A percentile compares a stretch with the other conserved stretches of the same genome.
These are phyloP conservation scores for Shiraia bambusicola DNA, from an alignment of 2,329 filamentous ascomycete genomes.

Conservation along the genomic window DNA sequence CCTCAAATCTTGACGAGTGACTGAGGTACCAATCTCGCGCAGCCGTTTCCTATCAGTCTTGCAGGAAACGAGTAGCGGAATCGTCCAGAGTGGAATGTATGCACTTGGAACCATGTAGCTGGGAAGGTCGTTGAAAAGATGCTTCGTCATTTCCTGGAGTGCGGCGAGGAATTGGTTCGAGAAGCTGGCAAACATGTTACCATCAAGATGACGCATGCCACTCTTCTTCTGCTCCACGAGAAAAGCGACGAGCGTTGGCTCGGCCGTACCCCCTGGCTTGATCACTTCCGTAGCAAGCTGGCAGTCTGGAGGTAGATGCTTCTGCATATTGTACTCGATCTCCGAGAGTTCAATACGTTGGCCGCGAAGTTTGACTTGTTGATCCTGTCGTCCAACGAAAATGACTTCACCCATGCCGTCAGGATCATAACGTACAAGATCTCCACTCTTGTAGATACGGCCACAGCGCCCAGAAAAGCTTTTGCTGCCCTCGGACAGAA, in stretches of 20 bases:
- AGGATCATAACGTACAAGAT: slow-evolving; percentile 53
- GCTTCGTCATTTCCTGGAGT: slow-evolving; percentile 31
- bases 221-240: slow-evolving; percentile 34
- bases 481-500: slow-evolving; percentile 62
- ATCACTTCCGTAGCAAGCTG: slow-evolving; percentile 55
- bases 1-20: slow-evolving; percentile 36
- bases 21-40: slow-evolving; percentile 34
- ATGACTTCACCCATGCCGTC: slow-evolving; percentile 39
- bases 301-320: slow-evolving; percentile 42
- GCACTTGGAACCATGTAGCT: slow-evolving; percentile 41
- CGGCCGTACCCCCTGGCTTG: slow-evolving; percentile 36
- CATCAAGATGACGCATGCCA: slow-evolving; percentile 33
- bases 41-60: slow-evolving; percentile 42
- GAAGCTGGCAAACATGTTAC: slow-evolving; percentile 34
- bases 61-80: slow-evolving; percentile 39
- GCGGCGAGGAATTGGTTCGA: slow-evolving; percentile 33
- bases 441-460: slow-evolving; percentile 37
- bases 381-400: slow-evolving; percentile 42
- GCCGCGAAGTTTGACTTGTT: slow-evolving; percentile 46
- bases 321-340: slow-evolving; percentile 44
- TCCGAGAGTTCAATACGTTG: slow-evolving; percentile 44
- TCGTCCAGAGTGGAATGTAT: slow-evolving; percentile 40
- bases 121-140: slow-evolving; percentile 32
- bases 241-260: slow-evolving; percentile 39
- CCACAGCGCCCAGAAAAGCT: slow-evolving; percentile 56